phyloP scores from a whole-genome alignment of 352 stramenopile genomes.

The Globisporangium emineosum region DNA sequence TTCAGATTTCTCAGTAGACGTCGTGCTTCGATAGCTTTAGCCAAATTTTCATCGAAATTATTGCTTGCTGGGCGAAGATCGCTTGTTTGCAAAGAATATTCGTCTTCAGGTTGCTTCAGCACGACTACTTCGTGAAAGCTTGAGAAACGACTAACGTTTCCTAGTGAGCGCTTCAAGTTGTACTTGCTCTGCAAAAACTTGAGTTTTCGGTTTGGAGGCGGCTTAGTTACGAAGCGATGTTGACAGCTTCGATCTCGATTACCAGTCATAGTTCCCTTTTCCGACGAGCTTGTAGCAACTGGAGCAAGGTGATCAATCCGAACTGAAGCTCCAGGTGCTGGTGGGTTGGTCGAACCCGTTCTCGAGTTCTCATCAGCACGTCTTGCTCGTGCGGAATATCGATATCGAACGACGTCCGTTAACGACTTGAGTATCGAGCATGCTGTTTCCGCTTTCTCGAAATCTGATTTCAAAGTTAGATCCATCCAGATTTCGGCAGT shows the following conservation, averaged over 20 bases:
- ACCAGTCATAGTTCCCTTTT: not conserved
- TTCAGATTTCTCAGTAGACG: constrained; percentile 58
- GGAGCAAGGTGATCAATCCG: not conserved
- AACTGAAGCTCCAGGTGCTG: not conserved
- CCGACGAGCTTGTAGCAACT: not conserved
- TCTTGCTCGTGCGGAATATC: not conserved
- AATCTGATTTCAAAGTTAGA: constrained; percentile 68
- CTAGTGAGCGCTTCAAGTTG: constrained; percentile 31
- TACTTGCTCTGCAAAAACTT: constrained; percentile 31
- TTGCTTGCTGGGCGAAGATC: no score
- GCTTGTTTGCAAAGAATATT: not conserved
- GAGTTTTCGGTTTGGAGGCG: constrained; percentile 48
- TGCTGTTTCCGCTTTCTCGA: constrained; percentile 49
- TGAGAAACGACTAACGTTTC: constrained; percentile 45
- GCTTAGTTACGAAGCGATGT: constrained; percentile 30
- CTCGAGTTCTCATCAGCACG: no score
- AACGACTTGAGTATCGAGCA: constrained; percentile 48
- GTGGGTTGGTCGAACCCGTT: not conserved
- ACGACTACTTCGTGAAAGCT: constrained; percentile 33
- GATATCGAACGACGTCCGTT: constrained; percentile 26
- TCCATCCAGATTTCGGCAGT: constrained; percentile 84
- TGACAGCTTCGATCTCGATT: constrained; percentile 14
- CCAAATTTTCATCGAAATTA: constrained; percentile 12
- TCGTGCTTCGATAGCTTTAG: constrained; percentile 39
- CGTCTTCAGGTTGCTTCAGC: constrained; percentile 5